Evolutionary conservation across 1,139 yeast genomes (phyloP), one percentile per base, ranked within the genome.

Genomic region (Yamadazyma atlantica): DNA sequence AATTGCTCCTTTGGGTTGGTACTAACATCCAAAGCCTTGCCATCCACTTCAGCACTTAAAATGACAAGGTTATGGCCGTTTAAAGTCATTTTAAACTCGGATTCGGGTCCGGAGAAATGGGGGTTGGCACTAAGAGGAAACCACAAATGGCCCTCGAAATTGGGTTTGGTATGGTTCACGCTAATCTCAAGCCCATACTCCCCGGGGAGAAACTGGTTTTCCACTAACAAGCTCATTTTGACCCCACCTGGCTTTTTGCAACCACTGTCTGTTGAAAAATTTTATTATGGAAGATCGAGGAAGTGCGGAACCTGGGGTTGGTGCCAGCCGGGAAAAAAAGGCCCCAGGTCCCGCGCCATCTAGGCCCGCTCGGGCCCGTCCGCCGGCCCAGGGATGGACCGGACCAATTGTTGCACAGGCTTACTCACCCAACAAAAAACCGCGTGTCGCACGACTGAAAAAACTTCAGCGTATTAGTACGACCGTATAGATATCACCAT

Each of bases 11-110:
- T 24, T 21, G 34, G 35, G 25, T 44, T 38, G n/a, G 23, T 32
- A 8, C 12, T 12, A 2, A 49, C 45, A 7, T 16, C 24, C 19
- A 44, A 29, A n/a, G 35, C 29, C 8, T 27, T 17, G 5, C 36
- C 44, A 14, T 33, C 41, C 7, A 48, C 17, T 6, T 16, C n/a
- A n/a, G 50, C 51, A 16, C 14, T 31, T n/a, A 48, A 37, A 3
- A 49, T 33, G 3, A 48, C 39, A 31, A 49, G 40, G n/a, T 46
- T 43, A 18, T 31, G 30, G 15, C 42, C 36, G 34, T 48, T 32
- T 13, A 49, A 33, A 4, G 27, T 19, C 11, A 49, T 17, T 16
- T 33, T 38, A 31, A 41, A 47, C 4, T 23, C 14, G 1, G 15
- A 13, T 11, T 11, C 23, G 8, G 35, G 38, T 14, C 21, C 33